Conservation (phyloP, 495 filamentous ascomycete genomes). For the Penicillium flavigenum region DNA sequence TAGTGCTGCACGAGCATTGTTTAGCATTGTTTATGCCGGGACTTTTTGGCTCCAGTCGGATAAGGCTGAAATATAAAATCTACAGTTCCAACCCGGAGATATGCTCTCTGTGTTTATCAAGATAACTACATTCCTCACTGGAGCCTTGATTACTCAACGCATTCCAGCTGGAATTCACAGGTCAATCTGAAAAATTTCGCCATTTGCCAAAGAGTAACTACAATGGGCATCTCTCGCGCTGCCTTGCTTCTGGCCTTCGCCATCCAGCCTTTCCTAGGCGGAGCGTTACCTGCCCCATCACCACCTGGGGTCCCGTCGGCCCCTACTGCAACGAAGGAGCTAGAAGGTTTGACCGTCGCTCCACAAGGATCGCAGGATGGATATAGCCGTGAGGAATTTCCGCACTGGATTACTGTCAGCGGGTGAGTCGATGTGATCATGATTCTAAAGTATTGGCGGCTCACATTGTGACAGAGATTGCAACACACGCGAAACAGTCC, state of each 20-base stretch:
- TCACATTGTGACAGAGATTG: conserved; percentile 47
- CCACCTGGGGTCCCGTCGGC: conserved; percentile 60
- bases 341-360: conserved; percentile 55
- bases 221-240: background rate
- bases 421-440: conserved; percentile 8
- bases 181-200: background rate
- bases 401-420: conserved; percentile 62
- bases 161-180: background rate
- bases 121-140: background rate
- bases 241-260: conserved; percentile 13
- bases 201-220: background rate
- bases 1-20: background rate
- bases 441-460: background rate
- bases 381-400: conserved; percentile 65
- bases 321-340: conserved; percentile 51
- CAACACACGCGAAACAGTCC: conserved; percentile 64
- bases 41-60: background rate
- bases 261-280: conserved; percentile 13
- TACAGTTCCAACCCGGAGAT: background rate
- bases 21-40: background rate
- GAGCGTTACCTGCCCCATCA: conserved; percentile 22
- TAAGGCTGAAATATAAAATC: background rate
- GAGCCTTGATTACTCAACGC: background rate
- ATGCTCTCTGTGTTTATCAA: background rate
- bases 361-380: conserved; percentile 50